Conservation (phyloP, 257 asterid genomes). For the Primulina tabacum region DNA sequence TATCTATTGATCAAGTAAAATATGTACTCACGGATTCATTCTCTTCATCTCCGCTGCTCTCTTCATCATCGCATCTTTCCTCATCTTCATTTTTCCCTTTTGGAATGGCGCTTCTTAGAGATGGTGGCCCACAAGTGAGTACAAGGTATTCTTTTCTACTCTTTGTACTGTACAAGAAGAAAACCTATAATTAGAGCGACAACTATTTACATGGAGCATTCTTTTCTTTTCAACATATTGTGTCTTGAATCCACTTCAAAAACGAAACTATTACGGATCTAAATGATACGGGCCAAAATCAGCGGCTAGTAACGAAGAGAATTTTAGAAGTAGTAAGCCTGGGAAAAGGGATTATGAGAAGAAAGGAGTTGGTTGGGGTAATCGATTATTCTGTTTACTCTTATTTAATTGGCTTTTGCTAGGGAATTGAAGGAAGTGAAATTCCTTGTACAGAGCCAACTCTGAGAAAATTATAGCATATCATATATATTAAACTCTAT, state of each 20-base stretch:
- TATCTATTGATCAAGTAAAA: not conserved
- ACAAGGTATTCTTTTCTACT: constrained; percentile 86
- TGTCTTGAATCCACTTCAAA: not conserved
- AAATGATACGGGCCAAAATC: too few relatives aligned
- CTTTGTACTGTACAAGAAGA: constrained; percentile 59
- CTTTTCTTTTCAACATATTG: not conserved
- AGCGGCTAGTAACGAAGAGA: too few relatives aligned
- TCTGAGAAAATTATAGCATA: too few relatives aligned
- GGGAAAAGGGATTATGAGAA: too few relatives aligned
- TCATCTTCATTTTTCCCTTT: constrained; percentile 67
- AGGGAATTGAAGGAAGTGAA: too few relatives aligned
- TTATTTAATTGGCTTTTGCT: too few relatives aligned
- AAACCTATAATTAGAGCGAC: not conserved
- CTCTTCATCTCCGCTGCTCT: constrained; percentile 66
- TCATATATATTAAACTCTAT: too few relatives aligned
- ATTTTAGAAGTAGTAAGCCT: too few relatives aligned
- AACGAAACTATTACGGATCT: not conserved
- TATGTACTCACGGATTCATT: constrained; percentile 43
- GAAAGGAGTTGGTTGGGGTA: too few relatives aligned
- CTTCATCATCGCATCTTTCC: constrained; percentile 69
- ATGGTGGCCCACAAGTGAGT: constrained; percentile 81
- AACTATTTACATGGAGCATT: not conserved
- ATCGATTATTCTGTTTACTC: too few relatives aligned
- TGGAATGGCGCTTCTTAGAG: constrained; percentile 59
- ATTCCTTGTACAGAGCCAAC: too few relatives aligned